Base-by-base conservation (phyloP, 163 green algal genomes). In the Scenedesmus sp. region DNA sequence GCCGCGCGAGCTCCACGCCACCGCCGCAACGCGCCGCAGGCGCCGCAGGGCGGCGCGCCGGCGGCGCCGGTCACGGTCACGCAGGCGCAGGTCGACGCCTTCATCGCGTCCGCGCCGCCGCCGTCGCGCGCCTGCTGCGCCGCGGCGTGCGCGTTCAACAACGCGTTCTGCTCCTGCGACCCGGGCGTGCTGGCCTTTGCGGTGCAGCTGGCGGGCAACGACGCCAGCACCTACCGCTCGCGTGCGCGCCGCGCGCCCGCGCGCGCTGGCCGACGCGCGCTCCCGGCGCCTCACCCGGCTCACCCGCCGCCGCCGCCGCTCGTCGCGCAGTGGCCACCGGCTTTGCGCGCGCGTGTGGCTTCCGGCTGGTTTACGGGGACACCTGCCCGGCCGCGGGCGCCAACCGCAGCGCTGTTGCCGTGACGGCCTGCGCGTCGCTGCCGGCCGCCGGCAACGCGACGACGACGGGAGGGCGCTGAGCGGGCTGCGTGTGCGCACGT, bases 151-250 rank as follows among this genome's bases (percentile, higher is more conserved):
- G 29, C 65, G 7, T 78, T 78, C 70, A 78, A 78, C 17, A 39
- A 26, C 58, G 39, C 64, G 42, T 70, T 57, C 70, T 78, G 70
- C 70, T 63, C 47, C 28, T 78, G 70, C 48, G 58, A 70, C 24
- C 15, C 65, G 44, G 28, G 26, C 5, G 70, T 78, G 39, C 56
- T 78, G 70, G 70, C 70, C 70, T 78, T 78, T 70, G 56, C 70
- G 18, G 47, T 60, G 26, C 70, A 78, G 57, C 26, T 78, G 13
- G 47, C 70, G 17, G 70, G 54, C 29, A 60, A 60, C 39, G 36
- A 78, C 44, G 18, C 47, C n/a, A 31, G 36, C 56, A 57, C 31
- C 10, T 78, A n/a, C n/a, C n/a, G n/a, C n/a, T n/a, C n/a, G n/a
- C n/a, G n/a, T n/a, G n/a, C n/a, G n/a, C n/a, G n/a, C n/a, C n/a